phyloP scores from a whole-genome alignment of 2,329 filamentous ascomycete species.

The Verticillium klebahnii region DNA sequence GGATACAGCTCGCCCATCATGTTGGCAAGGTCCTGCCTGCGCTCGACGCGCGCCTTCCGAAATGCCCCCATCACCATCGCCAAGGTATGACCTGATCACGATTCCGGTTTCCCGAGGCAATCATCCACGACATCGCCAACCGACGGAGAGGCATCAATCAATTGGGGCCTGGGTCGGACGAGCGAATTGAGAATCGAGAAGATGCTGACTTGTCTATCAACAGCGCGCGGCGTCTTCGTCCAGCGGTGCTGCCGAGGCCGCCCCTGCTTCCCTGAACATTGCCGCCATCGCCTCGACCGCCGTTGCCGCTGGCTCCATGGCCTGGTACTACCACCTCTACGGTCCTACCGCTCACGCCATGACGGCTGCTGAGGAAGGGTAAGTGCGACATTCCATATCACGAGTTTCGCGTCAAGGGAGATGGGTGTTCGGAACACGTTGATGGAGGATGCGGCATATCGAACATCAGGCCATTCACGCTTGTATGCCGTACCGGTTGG shows the following conservation, averaged over 20 bases:
- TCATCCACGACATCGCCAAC: conserved; percentile 18
- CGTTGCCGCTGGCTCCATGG: conserved; percentile 81
- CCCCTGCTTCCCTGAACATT: conserved; percentile 78
- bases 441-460: conserved; percentile 11
- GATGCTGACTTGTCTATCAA: conserved; percentile 31
- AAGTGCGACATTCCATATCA: conserved; percentile 41
- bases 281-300: conserved; percentile 83
- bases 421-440: neutral
- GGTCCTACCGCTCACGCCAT: conserved; percentile 82
- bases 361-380: conserved; percentile 97
- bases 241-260: conserved; percentile 63
- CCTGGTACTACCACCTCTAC: conserved; percentile 97
- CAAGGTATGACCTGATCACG: conserved; percentile 60
- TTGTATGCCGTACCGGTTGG: neutral
- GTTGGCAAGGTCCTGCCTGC: conserved; percentile 90
- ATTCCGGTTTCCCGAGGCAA: conserved; percentile 29
- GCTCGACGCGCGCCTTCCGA: conserved; percentile 81
- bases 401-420: neutral
- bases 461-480: conserved; percentile 3
- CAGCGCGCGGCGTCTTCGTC: conserved; percentile 69
- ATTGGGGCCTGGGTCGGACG: conserved; percentile 2
- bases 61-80: conserved; percentile 67
- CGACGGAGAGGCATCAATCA: conserved; percentile 22
- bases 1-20: conserved; percentile 58
- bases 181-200: conserved; percentile 12